These are phyloP conservation scores for Debaryomyces psychrophilus DNA, from an alignment of 1,139 yeast genomes.

Conservation along the genomic window DNA sequence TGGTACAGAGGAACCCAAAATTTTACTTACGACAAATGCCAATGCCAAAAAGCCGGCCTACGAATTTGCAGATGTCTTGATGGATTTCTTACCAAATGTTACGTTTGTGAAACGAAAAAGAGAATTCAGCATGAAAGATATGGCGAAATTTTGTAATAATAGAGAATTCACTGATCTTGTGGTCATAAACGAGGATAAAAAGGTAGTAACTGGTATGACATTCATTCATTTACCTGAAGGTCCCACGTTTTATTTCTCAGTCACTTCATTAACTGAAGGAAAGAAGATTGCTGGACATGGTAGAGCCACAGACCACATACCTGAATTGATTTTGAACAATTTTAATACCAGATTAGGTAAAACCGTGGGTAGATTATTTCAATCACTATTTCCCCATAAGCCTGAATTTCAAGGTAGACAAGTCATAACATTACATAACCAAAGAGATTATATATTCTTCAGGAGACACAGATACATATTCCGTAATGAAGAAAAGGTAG, in stretches of 20 bases:
- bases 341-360: slow-evolving; percentile 90
- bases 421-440: slow-evolving; percentile 93
- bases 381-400: slow-evolving; percentile 84
- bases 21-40: slow-evolving; percentile 84
- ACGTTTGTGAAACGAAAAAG: slow-evolving; percentile 86
- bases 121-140: slow-evolving; percentile 82
- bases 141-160: slow-evolving; percentile 78
- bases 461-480: slow-evolving; percentile 93
- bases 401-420: slow-evolving; percentile 96
- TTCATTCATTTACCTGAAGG: slow-evolving; percentile 93
- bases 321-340: slow-evolving; percentile 88
- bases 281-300: slow-evolving; percentile 85
- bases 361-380: slow-evolving; percentile 90
- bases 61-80: slow-evolving; percentile 83
- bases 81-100: slow-evolving; percentile 83
- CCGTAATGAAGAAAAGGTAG: slow-evolving; percentile 87
- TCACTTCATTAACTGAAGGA: slow-evolving; percentile 79
- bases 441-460: slow-evolving; percentile 91
- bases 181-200: slow-evolving; percentile 91
- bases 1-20: slow-evolving; percentile 67
- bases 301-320: slow-evolving; percentile 83
- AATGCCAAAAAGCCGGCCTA: slow-evolving; percentile 86
- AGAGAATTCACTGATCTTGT: slow-evolving; percentile 86
- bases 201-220: slow-evolving; percentile 86
- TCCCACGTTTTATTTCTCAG: slow-evolving; percentile 88